Evolutionary conservation across 768 basidiomycete species (phyloP).

Genomic region (Suillus hirtellus): DNA sequence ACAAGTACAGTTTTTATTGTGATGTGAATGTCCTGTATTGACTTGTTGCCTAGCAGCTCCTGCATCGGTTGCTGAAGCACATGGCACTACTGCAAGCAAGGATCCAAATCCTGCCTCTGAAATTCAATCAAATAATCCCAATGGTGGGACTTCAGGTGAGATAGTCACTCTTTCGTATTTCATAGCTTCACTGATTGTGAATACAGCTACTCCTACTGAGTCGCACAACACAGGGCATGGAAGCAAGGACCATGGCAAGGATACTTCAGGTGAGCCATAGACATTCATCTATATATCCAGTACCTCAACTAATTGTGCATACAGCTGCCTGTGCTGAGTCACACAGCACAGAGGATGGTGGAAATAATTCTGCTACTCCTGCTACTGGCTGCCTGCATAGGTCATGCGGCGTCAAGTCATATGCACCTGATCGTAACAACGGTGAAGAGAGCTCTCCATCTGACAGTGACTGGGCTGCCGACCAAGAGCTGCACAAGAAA

Average conservation of each 20-base stretch:
- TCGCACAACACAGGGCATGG: not conserved
- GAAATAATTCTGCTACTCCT: not conserved
- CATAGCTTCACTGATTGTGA: not conserved
- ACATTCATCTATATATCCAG: not conserved
- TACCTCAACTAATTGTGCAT: not conserved
- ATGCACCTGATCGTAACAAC: not conserved
- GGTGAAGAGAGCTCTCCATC: not conserved
- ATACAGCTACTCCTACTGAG: not conserved
- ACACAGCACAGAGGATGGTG: not conserved
- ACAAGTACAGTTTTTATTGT: not conserved
- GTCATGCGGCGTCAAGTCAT: not conserved
- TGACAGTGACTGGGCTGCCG: not conserved
- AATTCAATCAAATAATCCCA: not conserved
- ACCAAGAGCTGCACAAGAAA: not conserved
- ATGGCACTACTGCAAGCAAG: not conserved
- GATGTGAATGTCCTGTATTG: not conserved
- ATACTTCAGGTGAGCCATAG: slow-evolving; percentile 1
- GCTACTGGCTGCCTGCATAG: not conserved
- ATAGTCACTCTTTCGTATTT: not conserved
- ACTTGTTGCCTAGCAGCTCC: not conserved
- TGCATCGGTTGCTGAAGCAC: not conserved
- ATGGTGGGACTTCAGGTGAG: slow-evolving; percentile 2
- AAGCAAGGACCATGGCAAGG: not conserved
- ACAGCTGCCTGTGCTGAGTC: not conserved
- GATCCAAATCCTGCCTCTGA: not conserved